Evolutionary conservation across 1,284 basidiomycete genomes (phyloP).

Genomic region (Megacollybia platyphylla): DNA sequence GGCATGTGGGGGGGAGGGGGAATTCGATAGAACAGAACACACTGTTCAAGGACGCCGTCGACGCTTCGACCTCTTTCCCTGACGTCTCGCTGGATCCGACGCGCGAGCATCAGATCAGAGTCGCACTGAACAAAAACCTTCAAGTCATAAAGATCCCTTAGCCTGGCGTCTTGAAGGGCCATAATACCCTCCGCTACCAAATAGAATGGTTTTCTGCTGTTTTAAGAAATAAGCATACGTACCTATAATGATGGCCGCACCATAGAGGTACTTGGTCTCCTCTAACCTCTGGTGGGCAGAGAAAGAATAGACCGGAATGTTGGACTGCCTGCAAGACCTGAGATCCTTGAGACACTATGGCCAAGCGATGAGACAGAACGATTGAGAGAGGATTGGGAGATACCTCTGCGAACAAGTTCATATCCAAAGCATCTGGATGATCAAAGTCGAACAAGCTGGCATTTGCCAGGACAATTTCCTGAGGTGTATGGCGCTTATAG

Average conservation of each 20-base stretch:
- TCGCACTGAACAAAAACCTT: conserved; percentile 91
- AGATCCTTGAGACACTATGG: conserved; percentile 72
- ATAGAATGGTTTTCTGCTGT: conserved; percentile 2
- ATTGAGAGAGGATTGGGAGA: not conserved
- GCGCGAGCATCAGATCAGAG: conserved; percentile 93
- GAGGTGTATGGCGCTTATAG: conserved; percentile 71
- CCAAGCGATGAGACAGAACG: not conserved
- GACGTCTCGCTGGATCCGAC: conserved; percentile 81
- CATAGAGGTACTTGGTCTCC: conserved; percentile 89
- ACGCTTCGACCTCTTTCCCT: conserved; percentile 81
- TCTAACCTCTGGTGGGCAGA: conserved; percentile 77
- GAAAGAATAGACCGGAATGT: conserved; percentile 93
- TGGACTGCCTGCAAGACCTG: conserved; percentile 70
- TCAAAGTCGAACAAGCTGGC: conserved; percentile 87
- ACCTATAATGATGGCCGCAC: conserved; percentile 91
- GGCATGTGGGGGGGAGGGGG: not conserved
- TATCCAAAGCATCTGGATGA: conserved; percentile 89
- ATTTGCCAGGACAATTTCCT: conserved; percentile 75
- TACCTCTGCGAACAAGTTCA: conserved; percentile 74
- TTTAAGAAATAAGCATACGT: conserved; percentile 8
- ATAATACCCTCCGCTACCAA: conserved; percentile 80
- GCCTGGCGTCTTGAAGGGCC: conserved; percentile 68
- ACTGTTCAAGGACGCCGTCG: conserved; percentile 85
- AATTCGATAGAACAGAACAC: conserved; percentile 12
- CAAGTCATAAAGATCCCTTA: conserved; percentile 82